Conservation (phyloP, 2,329 filamentous ascomycete genomes). For the Thielaviopsis euricoi region DNA sequence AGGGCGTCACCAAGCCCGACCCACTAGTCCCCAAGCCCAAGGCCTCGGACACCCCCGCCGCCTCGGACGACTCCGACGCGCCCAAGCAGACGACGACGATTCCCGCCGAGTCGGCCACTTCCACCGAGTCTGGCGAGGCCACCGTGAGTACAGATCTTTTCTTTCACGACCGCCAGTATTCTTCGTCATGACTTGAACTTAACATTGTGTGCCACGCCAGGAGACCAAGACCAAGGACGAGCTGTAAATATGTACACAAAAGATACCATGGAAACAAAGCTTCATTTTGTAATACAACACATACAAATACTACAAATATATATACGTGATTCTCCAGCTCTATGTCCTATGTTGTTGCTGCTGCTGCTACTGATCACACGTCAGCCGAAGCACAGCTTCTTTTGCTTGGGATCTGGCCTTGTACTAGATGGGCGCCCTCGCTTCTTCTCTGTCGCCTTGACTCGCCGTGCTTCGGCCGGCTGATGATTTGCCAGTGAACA, state of each 20-base stretch:
- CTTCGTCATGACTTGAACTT: constrained; percentile 2
- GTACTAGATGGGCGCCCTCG: constrained; percentile 13
- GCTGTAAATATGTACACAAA: constrained; percentile 9
- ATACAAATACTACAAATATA: background rate
- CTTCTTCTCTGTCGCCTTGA: constrained; percentile 13
- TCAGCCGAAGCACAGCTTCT: constrained; percentile 35
- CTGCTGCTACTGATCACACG: background rate
- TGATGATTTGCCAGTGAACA: background rate
- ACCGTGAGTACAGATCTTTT: constrained; percentile 9
- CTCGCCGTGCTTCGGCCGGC: background rate
- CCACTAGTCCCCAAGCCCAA: constrained; percentile 25
- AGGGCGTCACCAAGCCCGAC: constrained; percentile 45
- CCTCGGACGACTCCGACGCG: constrained; percentile 14
- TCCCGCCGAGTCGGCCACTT: background rate
- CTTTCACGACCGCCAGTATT: constrained; percentile 6
- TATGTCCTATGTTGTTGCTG: no score
- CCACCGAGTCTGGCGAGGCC: background rate
- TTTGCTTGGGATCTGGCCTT: constrained; percentile 29
- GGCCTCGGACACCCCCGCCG: constrained; percentile 18
- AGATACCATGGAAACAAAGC: constrained; percentile 3
- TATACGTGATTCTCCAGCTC: background rate
- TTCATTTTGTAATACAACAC: background rate
- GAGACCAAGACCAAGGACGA: constrained; percentile 12
- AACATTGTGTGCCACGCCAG: constrained; percentile 5
- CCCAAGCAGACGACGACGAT: constrained; percentile 11